Conservation (phyloP, 2,329 filamentous ascomycete species). For the Simplicillium aogashimaense region DNA sequence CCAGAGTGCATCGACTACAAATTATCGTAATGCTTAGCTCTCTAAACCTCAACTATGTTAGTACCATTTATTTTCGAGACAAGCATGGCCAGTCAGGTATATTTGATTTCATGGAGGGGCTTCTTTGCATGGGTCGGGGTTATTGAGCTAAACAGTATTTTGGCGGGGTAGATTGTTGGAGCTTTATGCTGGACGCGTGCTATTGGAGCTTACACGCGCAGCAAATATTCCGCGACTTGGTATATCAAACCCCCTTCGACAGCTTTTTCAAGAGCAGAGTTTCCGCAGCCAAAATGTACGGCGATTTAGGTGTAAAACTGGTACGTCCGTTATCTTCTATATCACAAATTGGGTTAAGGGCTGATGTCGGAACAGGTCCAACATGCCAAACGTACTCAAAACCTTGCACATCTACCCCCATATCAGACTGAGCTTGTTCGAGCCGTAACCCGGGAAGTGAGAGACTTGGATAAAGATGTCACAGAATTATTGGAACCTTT, state of each 20-base stretch:
- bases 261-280: constrained; percentile 1
- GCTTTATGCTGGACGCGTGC: constrained; percentile 8
- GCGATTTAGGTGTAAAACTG: constrained; percentile 77
- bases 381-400: constrained; percentile 90
- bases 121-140: not conserved
- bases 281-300: constrained; percentile 56
- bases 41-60: too few relatives aligned
- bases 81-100: not conserved
- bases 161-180: constrained; percentile 10
- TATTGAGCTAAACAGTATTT: not conserved
- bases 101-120: not conserved
- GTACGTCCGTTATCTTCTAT: constrained; percentile 31
- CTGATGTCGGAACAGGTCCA: constrained; percentile 53
- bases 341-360: constrained; percentile 2
- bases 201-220: not conserved
- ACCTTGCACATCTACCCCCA: constrained; percentile 73
- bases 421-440: constrained; percentile 91
- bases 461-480: constrained; percentile 84
- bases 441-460: constrained; percentile 78
- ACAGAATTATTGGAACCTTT: constrained; percentile 71
- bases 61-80: too few relatives aligned
- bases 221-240: not conserved
- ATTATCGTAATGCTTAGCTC: too few relatives aligned
- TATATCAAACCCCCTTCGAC: constrained; percentile 1
- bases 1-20: too few relatives aligned